A percentile compares a stretch with the other conserved stretches of the same genome.
Conservation (phyloP, 805 yeast genomes). For the Suhomyces sp. region DNA sequence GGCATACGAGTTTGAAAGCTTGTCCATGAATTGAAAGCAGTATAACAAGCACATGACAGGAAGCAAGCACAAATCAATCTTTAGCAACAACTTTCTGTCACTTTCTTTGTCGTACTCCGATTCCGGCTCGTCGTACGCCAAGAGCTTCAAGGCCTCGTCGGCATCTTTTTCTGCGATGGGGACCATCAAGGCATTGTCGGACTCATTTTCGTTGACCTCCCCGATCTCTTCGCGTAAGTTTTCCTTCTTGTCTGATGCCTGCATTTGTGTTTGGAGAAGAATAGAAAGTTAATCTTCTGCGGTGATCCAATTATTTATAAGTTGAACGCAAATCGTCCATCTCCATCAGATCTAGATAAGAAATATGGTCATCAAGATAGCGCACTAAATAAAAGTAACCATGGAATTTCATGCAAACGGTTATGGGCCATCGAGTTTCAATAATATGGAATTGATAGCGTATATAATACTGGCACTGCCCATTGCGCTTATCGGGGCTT, state of each 20-base stretch:
- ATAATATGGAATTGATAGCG: not conserved
- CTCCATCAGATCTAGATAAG: not conserved
- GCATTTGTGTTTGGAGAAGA: not conserved
- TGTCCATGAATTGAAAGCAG: slow-evolving; percentile 60
- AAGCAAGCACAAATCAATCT: slow-evolving; percentile 49
- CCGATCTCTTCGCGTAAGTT: not conserved
- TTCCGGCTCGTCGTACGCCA: slow-evolving; percentile 14
- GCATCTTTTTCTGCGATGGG: slow-evolving; percentile 26
- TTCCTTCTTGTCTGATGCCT: not conserved
- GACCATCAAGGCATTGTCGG: not conserved
- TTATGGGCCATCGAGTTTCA: not conserved
- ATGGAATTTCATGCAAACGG: not conserved
- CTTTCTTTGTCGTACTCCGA: slow-evolving; percentile 27
- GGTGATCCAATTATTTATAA: not conserved
- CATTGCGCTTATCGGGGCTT: not conserved
- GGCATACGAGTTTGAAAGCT: slow-evolving; percentile 49
- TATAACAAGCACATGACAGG: slow-evolving; percentile 51
- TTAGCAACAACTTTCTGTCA: slow-evolving; percentile 38
- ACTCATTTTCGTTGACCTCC: not conserved
- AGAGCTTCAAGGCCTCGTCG: slow-evolving; percentile 46
- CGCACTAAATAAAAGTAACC: too few relatives aligned
- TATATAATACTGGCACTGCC: not conserved
- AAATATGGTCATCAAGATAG: not conserved
- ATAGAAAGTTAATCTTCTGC: not conserved
- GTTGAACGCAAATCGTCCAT: not conserved